Evolutionary conservation across 768 basidiomycete species (phyloP), one percentile per base, ranked within the genome.

Genomic region (Leccinum arenicola): DNA sequence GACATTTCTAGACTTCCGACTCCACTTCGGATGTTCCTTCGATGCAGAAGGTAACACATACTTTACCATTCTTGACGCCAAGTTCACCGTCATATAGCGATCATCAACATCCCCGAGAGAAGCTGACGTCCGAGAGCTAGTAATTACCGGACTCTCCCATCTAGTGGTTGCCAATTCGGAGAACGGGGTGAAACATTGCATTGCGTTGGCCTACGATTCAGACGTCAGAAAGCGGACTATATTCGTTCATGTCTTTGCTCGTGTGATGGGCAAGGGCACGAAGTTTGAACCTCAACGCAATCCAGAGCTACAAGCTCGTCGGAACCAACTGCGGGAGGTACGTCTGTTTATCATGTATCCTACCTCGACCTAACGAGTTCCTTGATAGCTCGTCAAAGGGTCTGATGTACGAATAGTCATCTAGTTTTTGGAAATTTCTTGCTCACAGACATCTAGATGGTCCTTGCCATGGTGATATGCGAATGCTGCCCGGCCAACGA

Each of bases 151-250:
- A 1, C 81, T 96, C 7, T 83, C 93, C 1, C 87, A 93, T 61
- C 78, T 96, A 6, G 86, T 96, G 56, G 83, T 81, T 35, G 84
- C 92, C 12, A 96, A 96, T 68, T 86, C 90, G 15, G 91, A 95
- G 67, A 88, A 85, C 64, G 94, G 92, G 6, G 85, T 95, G 68
- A 94, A 93, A 70, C 91, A 95, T 70, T 93, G 89, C 66, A 82
- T 95, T 21, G 76, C 85, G 5, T 77, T 91, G 59, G 91, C 89
- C 1, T 93, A 92, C 64, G 87, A 91, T 65, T 70, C 77, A 21
- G 89, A 95, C 66, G 75, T 80, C 25, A 75, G 81, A 40, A 86
- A 88, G 65, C 83, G 92, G 14, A 79, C 83, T 10, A 91, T 94
- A 25, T 97, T 95, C 67, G 85, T 92, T 14, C 86, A 89, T 65